A percentile compares a stretch with the other conserved stretches of the same genome.
phyloP scores from a whole-genome alignment of 2,329 filamentous ascomycete genomes.

The Clonostachys sp. region DNA sequence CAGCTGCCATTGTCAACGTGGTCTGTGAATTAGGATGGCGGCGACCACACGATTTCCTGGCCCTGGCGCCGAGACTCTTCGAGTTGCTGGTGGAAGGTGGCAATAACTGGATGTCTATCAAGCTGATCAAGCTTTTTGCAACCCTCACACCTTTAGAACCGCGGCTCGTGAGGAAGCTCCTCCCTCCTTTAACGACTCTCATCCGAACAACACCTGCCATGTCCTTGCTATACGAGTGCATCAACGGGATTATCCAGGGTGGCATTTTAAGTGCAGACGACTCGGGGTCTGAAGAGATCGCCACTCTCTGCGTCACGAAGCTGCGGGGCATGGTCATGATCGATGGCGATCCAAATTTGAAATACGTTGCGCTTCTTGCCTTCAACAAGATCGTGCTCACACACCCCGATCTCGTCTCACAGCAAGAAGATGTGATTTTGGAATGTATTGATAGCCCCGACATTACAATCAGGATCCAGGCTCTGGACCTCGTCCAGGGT shows the following conservation, averaged over 20 bases:
- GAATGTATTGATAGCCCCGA: constrained; percentile 94
- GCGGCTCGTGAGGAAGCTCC: constrained; percentile 81
- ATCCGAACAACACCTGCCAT: constrained; percentile 94
- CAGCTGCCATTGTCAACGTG: constrained; percentile 93
- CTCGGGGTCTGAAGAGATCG: constrained; percentile 84
- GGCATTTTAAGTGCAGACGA: constrained; percentile 83
- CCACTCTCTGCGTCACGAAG: constrained; percentile 86
- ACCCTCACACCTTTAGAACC: constrained; percentile 91
- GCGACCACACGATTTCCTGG: constrained; percentile 87
- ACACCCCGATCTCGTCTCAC: constrained; percentile 81
- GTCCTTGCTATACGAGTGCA: constrained; percentile 98
- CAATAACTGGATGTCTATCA: constrained; percentile 99
- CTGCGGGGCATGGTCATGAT: constrained; percentile 90
- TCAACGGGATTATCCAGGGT: constrained; percentile 96
- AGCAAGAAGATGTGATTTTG: constrained; percentile 94
- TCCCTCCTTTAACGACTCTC: constrained; percentile 86
- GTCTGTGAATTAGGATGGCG: constrained; percentile 95
- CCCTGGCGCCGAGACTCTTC: constrained; percentile 85
- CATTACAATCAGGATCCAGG: constrained; percentile 91
- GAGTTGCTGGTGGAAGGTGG: constrained; percentile 86
- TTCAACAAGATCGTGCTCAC: constrained; percentile 93
- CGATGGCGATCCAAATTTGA: constrained; percentile 90
- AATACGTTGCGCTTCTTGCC: constrained; percentile 92
- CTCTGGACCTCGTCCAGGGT: constrained; percentile 83
- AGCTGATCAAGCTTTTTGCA: constrained; percentile 97